Conservation (phyloP, 2,329 filamentous ascomycete species). For the Cladosporium sp. region DNA sequence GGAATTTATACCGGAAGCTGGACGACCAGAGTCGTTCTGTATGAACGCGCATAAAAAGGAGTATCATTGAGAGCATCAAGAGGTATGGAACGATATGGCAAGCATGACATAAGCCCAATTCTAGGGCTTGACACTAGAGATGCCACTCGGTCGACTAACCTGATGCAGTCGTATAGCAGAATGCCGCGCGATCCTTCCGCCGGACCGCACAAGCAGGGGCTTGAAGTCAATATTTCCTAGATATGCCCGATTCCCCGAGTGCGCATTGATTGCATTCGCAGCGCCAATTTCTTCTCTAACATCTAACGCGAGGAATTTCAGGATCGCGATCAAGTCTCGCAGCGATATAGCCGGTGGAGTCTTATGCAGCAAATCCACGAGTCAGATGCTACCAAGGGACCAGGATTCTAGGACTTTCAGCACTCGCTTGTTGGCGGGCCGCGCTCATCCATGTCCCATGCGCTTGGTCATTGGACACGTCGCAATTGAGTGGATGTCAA, state of each 20-base stretch:
- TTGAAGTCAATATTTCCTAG: background rate
- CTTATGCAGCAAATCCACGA: background rate
- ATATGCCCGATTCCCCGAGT: background rate
- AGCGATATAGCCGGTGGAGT: background rate
- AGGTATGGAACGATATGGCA: background rate
- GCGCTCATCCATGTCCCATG: background rate
- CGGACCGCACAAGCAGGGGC: background rate
- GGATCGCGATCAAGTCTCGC: background rate
- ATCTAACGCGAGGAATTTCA: background rate
- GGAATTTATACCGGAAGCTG: background rate
- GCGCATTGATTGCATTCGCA: background rate
- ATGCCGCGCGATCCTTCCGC: background rate
- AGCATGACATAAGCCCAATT: conserved; percentile 1
- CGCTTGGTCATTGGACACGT: conserved; percentile 1
- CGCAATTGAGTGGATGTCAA: conserved; percentile 2
- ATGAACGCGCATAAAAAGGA: background rate
- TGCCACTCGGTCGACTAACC: background rate
- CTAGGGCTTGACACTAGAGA: background rate
- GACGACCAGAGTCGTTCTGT: background rate
- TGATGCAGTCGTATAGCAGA: conserved; percentile 3
- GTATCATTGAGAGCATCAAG: background rate
- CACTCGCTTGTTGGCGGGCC: background rate
- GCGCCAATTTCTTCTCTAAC: background rate
- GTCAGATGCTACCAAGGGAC: background rate
- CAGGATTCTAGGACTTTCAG: background rate